phyloP scores from a whole-genome alignment of 441 rosid genomes.

The Gossypium aridum region DNA sequence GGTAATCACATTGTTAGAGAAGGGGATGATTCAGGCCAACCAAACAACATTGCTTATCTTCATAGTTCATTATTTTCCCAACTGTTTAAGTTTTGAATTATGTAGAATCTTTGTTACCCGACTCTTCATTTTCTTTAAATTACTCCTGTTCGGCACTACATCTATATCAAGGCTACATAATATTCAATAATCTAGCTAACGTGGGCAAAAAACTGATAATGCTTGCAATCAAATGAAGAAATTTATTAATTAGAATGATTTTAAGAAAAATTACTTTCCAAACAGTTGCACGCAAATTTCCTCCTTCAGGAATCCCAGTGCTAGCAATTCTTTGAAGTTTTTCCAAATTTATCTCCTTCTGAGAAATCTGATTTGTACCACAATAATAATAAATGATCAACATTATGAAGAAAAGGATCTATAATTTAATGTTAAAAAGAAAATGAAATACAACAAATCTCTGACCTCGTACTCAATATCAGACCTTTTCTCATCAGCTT shows the following conservation, averaged over 20 bases:
- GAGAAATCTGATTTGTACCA: conserved; percentile 35
- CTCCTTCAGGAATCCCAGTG: conserved; percentile 53
- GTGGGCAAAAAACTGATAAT: background rate
- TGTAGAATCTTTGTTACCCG: no score
- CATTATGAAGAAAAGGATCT: background rate
- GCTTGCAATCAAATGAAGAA: background rate
- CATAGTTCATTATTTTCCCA: background rate
- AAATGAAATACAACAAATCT: background rate
- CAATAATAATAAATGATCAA: background rate
- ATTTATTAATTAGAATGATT: background rate
- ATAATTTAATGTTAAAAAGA: background rate
- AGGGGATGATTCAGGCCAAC: background rate
- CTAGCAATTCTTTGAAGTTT: conserved; percentile 48
- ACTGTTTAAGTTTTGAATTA: no score
- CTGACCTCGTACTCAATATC: conserved; percentile 54
- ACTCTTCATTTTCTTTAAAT: no score
- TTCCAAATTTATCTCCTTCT: conserved; percentile 52
- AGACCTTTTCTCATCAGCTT: conserved; percentile 62
- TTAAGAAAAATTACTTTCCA: conserved; percentile 45
- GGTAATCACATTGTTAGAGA: background rate
- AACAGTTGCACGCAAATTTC: conserved; percentile 45
- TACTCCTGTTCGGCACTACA: no score
- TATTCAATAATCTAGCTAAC: no score
- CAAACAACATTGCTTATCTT: background rate
- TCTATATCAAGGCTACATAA: no score